Conservation (phyloP, 2,329 filamentous ascomycete genomes). For the Apiospora sp. region DNA sequence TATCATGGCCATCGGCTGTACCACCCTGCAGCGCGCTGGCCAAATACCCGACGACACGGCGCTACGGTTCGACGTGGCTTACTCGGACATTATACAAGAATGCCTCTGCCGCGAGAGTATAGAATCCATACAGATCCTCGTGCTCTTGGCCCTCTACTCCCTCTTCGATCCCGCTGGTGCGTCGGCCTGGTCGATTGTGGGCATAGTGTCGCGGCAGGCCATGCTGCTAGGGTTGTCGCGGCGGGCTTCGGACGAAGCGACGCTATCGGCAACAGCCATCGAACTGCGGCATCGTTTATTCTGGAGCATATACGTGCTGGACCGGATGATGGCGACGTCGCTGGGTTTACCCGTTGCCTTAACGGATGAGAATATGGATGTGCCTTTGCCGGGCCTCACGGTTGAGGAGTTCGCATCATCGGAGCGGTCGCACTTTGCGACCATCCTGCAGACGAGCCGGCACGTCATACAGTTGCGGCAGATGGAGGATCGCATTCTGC, state of each 20-base stretch:
- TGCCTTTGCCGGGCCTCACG: constrained; percentile 53
- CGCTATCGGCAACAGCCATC: constrained; percentile 34
- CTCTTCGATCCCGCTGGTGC: constrained; percentile 51
- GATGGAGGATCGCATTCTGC: constrained; percentile 51
- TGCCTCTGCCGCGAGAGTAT: constrained; percentile 46
- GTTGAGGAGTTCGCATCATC: constrained; percentile 54
- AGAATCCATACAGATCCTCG: constrained; percentile 50
- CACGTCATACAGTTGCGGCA: constrained; percentile 54
- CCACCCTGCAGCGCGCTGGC: constrained; percentile 52
- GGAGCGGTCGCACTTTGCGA: constrained; percentile 47
- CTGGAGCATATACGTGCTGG: constrained; percentile 55
- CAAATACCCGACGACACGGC: constrained; percentile 46
- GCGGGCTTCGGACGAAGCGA: constrained; percentile 39
- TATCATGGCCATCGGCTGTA: constrained; percentile 56
- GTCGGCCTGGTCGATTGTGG: constrained; percentile 51
- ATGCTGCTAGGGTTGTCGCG: constrained; percentile 48
- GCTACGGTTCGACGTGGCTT: constrained; percentile 47
- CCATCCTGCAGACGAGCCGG: constrained; percentile 52
- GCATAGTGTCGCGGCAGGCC: constrained; percentile 49
- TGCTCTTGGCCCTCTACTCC: constrained; percentile 52
- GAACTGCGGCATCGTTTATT: constrained; percentile 50
- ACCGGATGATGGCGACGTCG: constrained; percentile 54
- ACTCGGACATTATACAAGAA: constrained; percentile 50
- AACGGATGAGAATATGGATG: constrained; percentile 47
- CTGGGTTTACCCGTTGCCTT: constrained; percentile 50